Conservation (phyloP, 2,329 filamentous ascomycete species). For the Hysterium pulicare region DNA sequence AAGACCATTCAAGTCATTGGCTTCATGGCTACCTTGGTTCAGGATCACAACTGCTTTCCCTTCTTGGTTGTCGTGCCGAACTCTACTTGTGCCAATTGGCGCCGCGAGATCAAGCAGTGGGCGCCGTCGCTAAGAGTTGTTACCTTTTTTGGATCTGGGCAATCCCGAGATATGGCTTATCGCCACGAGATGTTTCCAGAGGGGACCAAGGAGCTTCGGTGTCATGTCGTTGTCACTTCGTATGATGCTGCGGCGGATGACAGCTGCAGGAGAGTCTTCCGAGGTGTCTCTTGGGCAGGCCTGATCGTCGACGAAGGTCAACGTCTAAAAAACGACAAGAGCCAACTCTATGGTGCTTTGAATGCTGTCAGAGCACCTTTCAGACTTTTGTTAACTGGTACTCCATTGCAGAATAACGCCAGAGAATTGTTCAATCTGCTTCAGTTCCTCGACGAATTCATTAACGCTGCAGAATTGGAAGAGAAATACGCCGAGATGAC, state of each 20-base stretch:
- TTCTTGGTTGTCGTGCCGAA: constrained; percentile 94
- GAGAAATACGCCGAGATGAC: constrained; percentile 73
- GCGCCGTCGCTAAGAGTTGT: constrained; percentile 80
- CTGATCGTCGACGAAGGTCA: constrained; percentile 94
- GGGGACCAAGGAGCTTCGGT: constrained; percentile 65
- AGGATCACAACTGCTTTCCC: constrained; percentile 71
- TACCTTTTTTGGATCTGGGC: constrained; percentile 80
- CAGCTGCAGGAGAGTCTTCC: constrained; percentile 63
- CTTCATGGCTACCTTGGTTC: constrained; percentile 67
- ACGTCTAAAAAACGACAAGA: constrained; percentile 88
- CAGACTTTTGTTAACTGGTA: constrained; percentile 80
- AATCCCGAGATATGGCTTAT: constrained; percentile 71
- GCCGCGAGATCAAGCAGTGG: constrained; percentile 93
- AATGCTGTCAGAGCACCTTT: constrained; percentile 73
- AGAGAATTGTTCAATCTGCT: constrained; percentile 94
- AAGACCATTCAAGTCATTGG: constrained; percentile 94
- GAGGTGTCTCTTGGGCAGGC: constrained; percentile 74
- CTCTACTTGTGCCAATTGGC: constrained; percentile 95
- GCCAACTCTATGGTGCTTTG: constrained; percentile 73
- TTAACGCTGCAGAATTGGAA: constrained; percentile 71
- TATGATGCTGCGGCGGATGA: constrained; percentile 85
- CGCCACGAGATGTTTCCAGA: constrained; percentile 80
- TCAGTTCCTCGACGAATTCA: constrained; percentile 78
- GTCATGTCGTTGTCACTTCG: constrained; percentile 90
- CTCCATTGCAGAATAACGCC: constrained; percentile 92